These are phyloP conservation scores for Backusella australiensis DNA, from an alignment of 192 early-diverging fungal species.

Conservation along the genomic window DNA sequence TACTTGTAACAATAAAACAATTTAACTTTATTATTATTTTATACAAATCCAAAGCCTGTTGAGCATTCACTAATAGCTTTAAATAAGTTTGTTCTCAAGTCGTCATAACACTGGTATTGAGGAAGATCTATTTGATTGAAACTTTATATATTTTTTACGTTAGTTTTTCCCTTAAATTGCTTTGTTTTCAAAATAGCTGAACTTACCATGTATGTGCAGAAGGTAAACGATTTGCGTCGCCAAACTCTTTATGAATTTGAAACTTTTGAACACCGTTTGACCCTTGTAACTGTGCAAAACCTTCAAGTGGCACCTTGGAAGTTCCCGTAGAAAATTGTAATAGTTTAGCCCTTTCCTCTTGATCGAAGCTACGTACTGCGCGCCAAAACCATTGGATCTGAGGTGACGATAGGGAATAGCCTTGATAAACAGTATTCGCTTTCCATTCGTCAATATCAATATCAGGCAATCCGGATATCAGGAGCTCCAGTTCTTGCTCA, in stretches of 20 bases:
- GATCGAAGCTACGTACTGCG: constrained; percentile 91
- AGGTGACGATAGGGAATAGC: constrained; percentile 80
- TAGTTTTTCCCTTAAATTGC: background rate
- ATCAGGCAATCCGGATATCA: constrained; percentile 97
- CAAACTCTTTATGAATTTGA: constrained; percentile 97
- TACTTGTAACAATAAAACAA: background rate
- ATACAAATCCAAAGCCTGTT: constrained; percentile 87
- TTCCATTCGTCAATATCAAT: constrained; percentile 99
- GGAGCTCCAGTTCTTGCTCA: constrained; percentile 96
- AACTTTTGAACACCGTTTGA: constrained; percentile 96
- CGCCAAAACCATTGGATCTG: constrained; percentile 99
- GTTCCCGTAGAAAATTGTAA: constrained; percentile 98
- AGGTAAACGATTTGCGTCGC: constrained; percentile 77
- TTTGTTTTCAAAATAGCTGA: background rate
- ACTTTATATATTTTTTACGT: constrained; percentile 39
- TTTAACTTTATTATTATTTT: constrained; percentile 20
- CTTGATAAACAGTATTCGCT: constrained; percentile 96
- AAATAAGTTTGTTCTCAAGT: constrained; percentile 76
- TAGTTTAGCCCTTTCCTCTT: constrained; percentile 96
- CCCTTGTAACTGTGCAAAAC: constrained; percentile 90
- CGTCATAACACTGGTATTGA: constrained; percentile 88
- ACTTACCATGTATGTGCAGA: constrained; percentile 95
- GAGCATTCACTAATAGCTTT: constrained; percentile 89
- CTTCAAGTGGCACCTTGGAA: constrained; percentile 93
- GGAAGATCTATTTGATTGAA: constrained; percentile 99